phyloP scores from a whole-genome alignment of 1,139 yeast species.

The Sugiyamaella neomexicana region DNA sequence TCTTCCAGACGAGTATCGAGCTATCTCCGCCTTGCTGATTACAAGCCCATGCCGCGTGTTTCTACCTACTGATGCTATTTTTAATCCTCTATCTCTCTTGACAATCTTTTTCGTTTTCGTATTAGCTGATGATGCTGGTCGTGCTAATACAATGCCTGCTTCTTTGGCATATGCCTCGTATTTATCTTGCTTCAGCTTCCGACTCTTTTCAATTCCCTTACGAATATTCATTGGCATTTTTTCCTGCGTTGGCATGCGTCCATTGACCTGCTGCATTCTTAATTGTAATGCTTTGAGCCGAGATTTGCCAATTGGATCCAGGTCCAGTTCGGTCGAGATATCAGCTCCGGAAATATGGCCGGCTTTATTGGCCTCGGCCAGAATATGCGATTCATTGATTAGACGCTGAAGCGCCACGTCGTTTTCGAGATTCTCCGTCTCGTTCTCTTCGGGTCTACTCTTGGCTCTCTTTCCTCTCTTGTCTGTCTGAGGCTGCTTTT shows the following conservation, averaged over 20 bases:
- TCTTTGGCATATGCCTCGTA: conserved; percentile 78
- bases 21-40: conserved; percentile 70
- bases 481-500: conserved; percentile 34
- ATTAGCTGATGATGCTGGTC: conserved; percentile 57
- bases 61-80: conserved; percentile 74
- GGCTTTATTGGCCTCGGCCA: conserved; percentile 53
- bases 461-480: conserved; percentile 20
- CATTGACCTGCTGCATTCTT: conserved; percentile 48
- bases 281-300: conserved; percentile 71
- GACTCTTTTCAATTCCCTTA: conserved; percentile 72
- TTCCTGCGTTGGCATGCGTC: conserved; percentile 49
- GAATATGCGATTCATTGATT: conserved; percentile 79
- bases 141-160: conserved; percentile 77
- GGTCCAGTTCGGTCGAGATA: conserved; percentile 63
- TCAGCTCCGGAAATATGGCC: conserved; percentile 67
- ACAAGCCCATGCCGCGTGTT: conserved; percentile 79
- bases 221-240: conserved; percentile 88
- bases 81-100: conserved; percentile 71
- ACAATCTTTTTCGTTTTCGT: conserved; percentile 39
- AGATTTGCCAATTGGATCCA: conserved; percentile 77
- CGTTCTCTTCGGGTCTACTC: conserved; percentile 29
- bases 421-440: conserved; percentile 53
- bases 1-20: conserved; percentile 25
- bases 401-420: conserved; percentile 83
- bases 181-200: conserved; percentile 51